A percentile compares a stretch with the other conserved stretches of the same genome.
These are phyloP conservation scores for Inonotus obliquus DNA, from an alignment of 1,284 basidiomycete species.

Conservation along the genomic window DNA sequence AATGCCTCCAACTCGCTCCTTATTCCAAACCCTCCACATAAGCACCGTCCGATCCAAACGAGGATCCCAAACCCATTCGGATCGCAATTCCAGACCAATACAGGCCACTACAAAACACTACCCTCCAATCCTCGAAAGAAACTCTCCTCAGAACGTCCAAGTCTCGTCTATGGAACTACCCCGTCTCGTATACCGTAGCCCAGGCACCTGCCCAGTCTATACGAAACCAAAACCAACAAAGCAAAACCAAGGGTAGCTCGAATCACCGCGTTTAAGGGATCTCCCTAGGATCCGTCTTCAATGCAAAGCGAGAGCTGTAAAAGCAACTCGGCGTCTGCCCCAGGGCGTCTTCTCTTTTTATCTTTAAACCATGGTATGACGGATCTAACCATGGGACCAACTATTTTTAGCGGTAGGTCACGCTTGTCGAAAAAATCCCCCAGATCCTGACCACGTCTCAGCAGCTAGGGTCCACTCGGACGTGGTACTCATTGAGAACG, in stretches of 20 bases:
- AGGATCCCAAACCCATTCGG: slow-evolving; percentile 2
- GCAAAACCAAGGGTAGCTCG: neutral
- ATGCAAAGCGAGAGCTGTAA: slow-evolving; percentile 7
- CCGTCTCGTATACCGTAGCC: neutral
- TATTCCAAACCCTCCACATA: no score
- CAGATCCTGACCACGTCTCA: slow-evolving; percentile 10
- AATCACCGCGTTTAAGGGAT: slow-evolving; percentile 6
- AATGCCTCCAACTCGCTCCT: neutral
- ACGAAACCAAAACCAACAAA: neutral
- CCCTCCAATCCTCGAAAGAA: neutral
- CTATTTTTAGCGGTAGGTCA: slow-evolving; percentile 14
- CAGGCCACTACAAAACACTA: neutral
- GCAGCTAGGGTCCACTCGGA: slow-evolving; percentile 14
- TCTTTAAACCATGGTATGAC: slow-evolving; percentile 7
- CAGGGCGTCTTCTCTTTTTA: slow-evolving; percentile 8
- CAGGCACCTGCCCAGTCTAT: neutral
- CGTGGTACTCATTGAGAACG: slow-evolving; percentile 4
- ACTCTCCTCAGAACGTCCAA: slow-evolving; percentile 4
- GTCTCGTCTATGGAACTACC: neutral
- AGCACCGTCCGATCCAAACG: neutral
- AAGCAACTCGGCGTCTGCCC: slow-evolving; percentile 11
- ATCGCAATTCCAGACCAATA: slow-evolving; percentile 6
- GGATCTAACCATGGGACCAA: slow-evolving; percentile 15
- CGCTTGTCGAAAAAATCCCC: slow-evolving; percentile 8
- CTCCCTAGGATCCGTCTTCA: slow-evolving; percentile 12